These are phyloP conservation scores for Psilocybe subaeruginosa DNA, from an alignment of 768 basidiomycete species.

Conservation along the genomic window DNA sequence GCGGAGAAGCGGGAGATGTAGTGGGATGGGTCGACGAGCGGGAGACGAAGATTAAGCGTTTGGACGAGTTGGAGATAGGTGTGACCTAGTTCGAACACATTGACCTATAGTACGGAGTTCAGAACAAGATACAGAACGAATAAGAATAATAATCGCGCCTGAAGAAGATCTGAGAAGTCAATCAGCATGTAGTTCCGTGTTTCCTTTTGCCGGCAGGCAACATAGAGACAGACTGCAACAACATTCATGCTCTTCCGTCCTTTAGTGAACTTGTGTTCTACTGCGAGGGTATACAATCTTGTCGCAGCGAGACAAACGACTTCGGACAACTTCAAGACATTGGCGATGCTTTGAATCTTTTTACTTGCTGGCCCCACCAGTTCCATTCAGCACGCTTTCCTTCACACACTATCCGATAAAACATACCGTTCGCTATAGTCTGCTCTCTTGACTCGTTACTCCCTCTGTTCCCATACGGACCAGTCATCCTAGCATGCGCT, in stretches of 20 bases:
- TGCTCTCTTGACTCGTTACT: constrained; percentile 86
- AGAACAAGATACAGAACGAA: neutral
- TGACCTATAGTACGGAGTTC: constrained; percentile 48
- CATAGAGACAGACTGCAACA: constrained; percentile 94
- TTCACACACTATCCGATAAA: constrained; percentile 1
- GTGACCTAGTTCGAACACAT: constrained; percentile 96
- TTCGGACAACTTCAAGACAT: constrained; percentile 77
- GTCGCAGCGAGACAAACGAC: constrained; percentile 80
- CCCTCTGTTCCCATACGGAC: constrained; percentile 80
- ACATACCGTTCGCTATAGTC: constrained; percentile 85
- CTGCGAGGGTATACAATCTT: constrained; percentile 90
- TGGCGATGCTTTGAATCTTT: constrained; percentile 84
- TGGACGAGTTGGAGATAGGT: constrained; percentile 95
- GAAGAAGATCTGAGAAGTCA: constrained; percentile 95
- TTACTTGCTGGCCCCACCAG: constrained; percentile 58
- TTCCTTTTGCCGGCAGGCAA: constrained; percentile 90
- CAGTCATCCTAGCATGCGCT: constrained; percentile 85
- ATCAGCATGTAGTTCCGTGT: constrained; percentile 96
- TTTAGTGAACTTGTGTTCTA: constrained; percentile 93
- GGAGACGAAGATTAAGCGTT: constrained; percentile 81
- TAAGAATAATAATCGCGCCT: constrained; percentile 26
- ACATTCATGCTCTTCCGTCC: constrained; percentile 92
- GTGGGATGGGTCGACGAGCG: constrained; percentile 93
- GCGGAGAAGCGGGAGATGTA: constrained; percentile 96
- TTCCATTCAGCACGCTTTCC: constrained; percentile 3